Conservation (phyloP, 129 eudicot species). For the Helianthus tuberosus region DNA sequence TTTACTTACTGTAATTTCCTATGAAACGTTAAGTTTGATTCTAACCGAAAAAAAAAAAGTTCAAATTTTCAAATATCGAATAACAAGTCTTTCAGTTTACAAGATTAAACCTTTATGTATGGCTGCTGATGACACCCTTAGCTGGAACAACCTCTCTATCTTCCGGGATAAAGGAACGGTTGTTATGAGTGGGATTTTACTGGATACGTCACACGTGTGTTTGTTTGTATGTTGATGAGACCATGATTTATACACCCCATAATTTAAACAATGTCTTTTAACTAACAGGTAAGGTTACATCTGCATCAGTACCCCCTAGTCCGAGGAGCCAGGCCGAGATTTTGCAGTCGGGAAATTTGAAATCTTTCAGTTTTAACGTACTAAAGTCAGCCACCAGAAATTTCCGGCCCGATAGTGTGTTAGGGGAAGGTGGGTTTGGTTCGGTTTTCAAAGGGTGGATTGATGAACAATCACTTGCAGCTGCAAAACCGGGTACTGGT, state of each 20-base stretch:
- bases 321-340: constrained; percentile 61
- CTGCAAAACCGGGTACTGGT: constrained; percentile 69
- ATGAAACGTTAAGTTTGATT: too few relatives aligned
- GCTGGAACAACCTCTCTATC: too few relatives aligned
- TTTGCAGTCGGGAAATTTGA: constrained; percentile 51
- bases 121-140: not conserved
- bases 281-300: constrained; percentile 35
- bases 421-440: constrained; percentile 87
- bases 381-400: constrained; percentile 65
- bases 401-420: constrained; percentile 78
- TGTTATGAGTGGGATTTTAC: too few relatives aligned
- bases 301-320: constrained; percentile 42
- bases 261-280: not conserved
- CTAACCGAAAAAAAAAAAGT: too few relatives aligned
- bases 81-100: not conserved
- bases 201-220: too few relatives aligned
- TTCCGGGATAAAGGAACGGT: too few relatives aligned
- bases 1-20: too few relatives aligned
- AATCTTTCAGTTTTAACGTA: constrained; percentile 50
- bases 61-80: not conserved
- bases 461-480: constrained; percentile 62
- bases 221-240: not conserved
- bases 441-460: constrained; percentile 86
- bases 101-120: not conserved
- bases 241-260: not conserved